phyloP scores from a whole-genome alignment of 345 rosid species.

The Populus deltoides region DNA sequence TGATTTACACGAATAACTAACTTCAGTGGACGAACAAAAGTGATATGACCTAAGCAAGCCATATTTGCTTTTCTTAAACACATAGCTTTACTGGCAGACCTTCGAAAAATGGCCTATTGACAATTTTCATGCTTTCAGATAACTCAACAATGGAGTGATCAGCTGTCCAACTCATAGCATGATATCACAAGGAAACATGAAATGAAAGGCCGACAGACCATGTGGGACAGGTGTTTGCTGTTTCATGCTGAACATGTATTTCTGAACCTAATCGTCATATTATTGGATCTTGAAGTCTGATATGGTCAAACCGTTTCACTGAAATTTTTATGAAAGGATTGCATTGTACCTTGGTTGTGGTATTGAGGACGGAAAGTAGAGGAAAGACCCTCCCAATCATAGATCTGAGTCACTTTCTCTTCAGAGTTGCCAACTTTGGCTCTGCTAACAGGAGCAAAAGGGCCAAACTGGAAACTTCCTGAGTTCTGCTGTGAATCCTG shows the following conservation, averaged over 20 bases:
- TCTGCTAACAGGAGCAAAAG: slow-evolving; percentile 23
- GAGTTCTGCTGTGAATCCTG: slow-evolving; percentile 19
- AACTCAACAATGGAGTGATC: background rate
- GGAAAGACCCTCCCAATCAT: slow-evolving; percentile 28
- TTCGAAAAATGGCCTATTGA: background rate
- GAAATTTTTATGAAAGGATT: background rate
- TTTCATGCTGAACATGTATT: background rate
- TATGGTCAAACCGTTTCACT: background rate
- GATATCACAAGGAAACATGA: background rate
- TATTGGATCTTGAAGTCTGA: background rate
- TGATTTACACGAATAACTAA: background rate
- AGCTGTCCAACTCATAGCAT: background rate
- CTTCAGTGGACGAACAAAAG: background rate
- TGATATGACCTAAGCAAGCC: background rate
- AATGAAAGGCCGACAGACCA: background rate
- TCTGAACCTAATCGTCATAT: background rate
- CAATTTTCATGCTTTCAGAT: background rate
- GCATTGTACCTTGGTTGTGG: slow-evolving; percentile 29
- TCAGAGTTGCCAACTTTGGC: slow-evolving; percentile 7
- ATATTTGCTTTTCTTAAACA: background rate
- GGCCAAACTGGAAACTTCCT: slow-evolving; percentile 28
- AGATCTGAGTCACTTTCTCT: slow-evolving; percentile 2
- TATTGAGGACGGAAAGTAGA: slow-evolving; percentile 27
- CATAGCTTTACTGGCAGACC: background rate
- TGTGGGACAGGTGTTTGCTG: background rate